Base-by-base conservation (phyloP, 2,329 filamentous ascomycete genomes). In the Tolypocladium pustulatum region DNA sequence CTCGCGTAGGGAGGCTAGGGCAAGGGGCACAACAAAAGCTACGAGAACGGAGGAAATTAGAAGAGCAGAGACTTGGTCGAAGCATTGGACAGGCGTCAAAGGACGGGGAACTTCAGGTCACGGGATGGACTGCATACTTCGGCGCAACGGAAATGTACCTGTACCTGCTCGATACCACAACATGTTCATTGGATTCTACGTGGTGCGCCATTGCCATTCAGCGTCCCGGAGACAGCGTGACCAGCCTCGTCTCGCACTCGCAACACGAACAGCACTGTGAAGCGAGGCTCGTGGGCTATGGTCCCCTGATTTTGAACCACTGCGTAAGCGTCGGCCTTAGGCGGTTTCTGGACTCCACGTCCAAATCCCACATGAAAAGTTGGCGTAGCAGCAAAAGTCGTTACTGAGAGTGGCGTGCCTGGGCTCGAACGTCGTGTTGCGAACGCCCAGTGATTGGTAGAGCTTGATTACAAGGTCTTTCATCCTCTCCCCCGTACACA, bases 401-500 rank as follows among this genome's bases (percentile, higher is more conserved):
- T 94, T 94, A 71, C 87, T 89, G 60, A 94, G 73, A 0, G 84
- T 83, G n/a, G 82, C 79, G 67, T 93, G 90, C 62, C 79, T 76
- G 4, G 86, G 85, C 65, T 86, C 82, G 68, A 86, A 91, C 0
- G 81, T 83, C 0, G 89, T 92, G 5, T 85, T 85, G 57, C 71
- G 75, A 34, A 88, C 72, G 2, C 85, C 85, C 38, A 84, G 75
- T 52, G 83, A 78, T 54, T 76, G 75, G 70, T 92, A 92, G n/a
- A 93, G 75, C 69, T 83, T 87, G 15, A 66, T 72, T 20, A 91
- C 78, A 17, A 91, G 74, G 1, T 67, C 62, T 60, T 83, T 80
- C 88, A 93, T 89, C 54, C 88, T 80, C 73, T 93, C 89, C 59
- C 90, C 90, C 0, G 90, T 94, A 71, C 86, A 90, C 34, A 89